These are phyloP conservation scores for Hygrocybe coccinea DNA, from an alignment of 768 basidiomycete genomes.

Conservation along the genomic window DNA sequence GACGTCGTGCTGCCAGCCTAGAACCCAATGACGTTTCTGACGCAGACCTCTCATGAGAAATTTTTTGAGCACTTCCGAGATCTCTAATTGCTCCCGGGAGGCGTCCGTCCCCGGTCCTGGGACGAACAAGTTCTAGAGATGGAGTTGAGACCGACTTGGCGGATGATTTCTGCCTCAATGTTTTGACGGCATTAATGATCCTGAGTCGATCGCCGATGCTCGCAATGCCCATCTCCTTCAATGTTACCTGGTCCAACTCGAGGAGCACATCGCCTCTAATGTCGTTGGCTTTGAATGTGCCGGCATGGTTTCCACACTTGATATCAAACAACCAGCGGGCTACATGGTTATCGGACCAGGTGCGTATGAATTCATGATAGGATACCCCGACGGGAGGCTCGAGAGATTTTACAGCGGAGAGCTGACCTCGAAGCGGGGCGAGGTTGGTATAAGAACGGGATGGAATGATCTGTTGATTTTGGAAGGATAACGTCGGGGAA, in stretches of 20 bases:
- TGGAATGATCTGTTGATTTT: slow-evolving; percentile 28
- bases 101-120: not conserved
- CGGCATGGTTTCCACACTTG: slow-evolving; percentile 64
- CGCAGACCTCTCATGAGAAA: slow-evolving; percentile 1
- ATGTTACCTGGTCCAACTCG: slow-evolving; percentile 79
- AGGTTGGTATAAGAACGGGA: slow-evolving; percentile 41
- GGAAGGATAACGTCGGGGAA: slow-evolving; percentile 39
- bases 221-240: slow-evolving; percentile 86
- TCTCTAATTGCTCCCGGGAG: not conserved
- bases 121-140: slow-evolving; percentile 1
- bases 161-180: slow-evolving; percentile 56
- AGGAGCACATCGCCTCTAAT: slow-evolving; percentile 88
- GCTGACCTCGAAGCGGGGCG: slow-evolving; percentile 38
- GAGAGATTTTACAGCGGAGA: slow-evolving; percentile 30
- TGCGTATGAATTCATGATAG: slow-evolving; percentile 57
- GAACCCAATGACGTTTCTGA: slow-evolving; percentile 1
- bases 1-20: slow-evolving; percentile 14
- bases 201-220: slow-evolving; percentile 91
- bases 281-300: slow-evolving; percentile 77
- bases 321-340: slow-evolving; percentile 75
- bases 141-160: slow-evolving; percentile 14
- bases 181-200: slow-evolving; percentile 80
- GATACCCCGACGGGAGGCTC: slow-evolving; percentile 58
- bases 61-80: not conserved
- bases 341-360: slow-evolving; percentile 72